phyloP scores from a whole-genome alignment of 345 rosid species.

The Physaria fendleri region DNA sequence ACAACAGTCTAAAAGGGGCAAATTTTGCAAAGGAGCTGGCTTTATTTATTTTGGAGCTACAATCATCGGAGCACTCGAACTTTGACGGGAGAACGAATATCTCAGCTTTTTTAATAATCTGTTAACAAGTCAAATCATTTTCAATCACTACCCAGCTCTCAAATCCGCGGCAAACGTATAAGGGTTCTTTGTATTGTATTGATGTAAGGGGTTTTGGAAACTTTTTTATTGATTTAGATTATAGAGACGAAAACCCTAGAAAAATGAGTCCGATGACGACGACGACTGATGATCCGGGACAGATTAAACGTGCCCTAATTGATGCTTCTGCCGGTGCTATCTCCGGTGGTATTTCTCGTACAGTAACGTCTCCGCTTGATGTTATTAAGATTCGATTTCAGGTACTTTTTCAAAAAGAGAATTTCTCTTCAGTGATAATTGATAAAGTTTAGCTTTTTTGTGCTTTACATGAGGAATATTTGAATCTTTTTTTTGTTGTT shows the following conservation, averaged over 20 bases:
- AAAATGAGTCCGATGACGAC: constrained; percentile 20
- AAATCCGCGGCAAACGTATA: constrained; percentile 18
- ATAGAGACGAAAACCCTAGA: constrained; percentile 12
- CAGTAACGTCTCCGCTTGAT: constrained; percentile 95
- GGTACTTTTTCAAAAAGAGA: constrained; percentile 37
- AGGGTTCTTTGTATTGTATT: not conserved
- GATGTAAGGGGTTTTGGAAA: constrained; percentile 3
- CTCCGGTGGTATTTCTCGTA: constrained; percentile 76
- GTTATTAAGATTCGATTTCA: constrained; percentile 97
- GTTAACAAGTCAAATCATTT: constrained; percentile 11
- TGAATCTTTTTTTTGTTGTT: not conserved
- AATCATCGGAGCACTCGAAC: not conserved
- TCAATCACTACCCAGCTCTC: constrained; percentile 1
- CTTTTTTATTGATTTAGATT: constrained; percentile 13
- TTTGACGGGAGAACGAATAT: constrained; percentile 5
- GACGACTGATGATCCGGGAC: constrained; percentile 62
- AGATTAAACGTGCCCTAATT: constrained; percentile 59
- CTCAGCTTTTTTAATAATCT: constrained; percentile 1
- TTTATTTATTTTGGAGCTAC: not conserved
- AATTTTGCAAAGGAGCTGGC: not conserved
- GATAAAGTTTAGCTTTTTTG: constrained; percentile 2
- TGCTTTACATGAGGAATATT: not conserved
- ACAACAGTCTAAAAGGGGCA: not conserved
- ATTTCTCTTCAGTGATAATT: constrained; percentile 2
- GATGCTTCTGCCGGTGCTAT: constrained; percentile 73